phyloP scores from a whole-genome alignment of 805 yeast species.

The Yamadazyma sp. region DNA sequence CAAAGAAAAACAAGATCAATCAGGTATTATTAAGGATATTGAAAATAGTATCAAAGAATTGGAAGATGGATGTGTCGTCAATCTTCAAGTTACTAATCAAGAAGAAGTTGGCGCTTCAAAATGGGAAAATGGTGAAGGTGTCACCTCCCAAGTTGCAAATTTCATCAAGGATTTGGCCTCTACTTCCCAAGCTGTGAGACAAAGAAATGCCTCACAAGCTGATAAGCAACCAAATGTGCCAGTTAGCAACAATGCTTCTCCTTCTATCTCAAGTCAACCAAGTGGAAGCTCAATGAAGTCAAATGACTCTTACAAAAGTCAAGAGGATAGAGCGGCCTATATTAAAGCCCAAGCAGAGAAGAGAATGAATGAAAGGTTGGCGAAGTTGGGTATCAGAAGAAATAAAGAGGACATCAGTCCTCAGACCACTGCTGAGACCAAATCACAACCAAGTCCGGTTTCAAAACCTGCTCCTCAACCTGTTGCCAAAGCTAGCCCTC shows the following conservation, averaged over 20 bases:
- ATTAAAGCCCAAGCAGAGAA: conserved; percentile 73
- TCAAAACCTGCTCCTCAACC: neutral
- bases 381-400: conserved; percentile 69
- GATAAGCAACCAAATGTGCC: conserved; percentile 4
- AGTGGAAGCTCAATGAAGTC: conserved; percentile 5
- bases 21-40: conserved; percentile 64
- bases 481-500: neutral
- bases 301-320: conserved; percentile 29
- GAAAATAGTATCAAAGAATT: conserved; percentile 67
- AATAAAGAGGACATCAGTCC: conserved; percentile 16
- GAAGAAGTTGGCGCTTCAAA: conserved; percentile 56
- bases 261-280: conserved; percentile 9
- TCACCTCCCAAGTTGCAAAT: conserved; percentile 56
- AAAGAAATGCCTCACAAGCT: conserved; percentile 1
- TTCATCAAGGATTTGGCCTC: conserved; percentile 53
- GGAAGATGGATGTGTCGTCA: conserved; percentile 45
- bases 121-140: conserved; percentile 82
- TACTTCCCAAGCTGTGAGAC: conserved; percentile 10
- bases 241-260: conserved; percentile 7
- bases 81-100: conserved; percentile 38
- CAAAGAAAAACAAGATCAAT: conserved; percentile 53
- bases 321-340: conserved; percentile 73
- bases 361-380: conserved; percentile 82
- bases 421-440: neutral
- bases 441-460: neutral